Evolutionary conservation across 805 yeast genomes (phyloP).

Genomic region (Kluyveromyces siamensis): DNA sequence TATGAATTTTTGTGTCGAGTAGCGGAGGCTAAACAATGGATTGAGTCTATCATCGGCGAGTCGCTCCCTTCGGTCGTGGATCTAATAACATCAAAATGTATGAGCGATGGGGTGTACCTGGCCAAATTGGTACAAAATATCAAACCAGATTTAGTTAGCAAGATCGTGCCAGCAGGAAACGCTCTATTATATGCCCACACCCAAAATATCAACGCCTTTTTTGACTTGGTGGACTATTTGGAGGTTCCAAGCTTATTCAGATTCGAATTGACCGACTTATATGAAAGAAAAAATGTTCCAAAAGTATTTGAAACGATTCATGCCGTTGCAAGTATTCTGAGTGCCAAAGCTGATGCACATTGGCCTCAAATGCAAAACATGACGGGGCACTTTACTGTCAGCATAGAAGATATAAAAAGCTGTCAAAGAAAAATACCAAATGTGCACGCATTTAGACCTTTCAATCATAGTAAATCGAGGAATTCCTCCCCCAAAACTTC

Average conservation of each 20-base stretch:
- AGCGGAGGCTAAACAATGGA: constrained; percentile 75
- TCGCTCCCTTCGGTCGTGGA: constrained; percentile 47
- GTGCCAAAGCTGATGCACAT: constrained; percentile 39
- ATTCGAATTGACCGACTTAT: constrained; percentile 87
- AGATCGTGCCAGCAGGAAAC: constrained; percentile 46
- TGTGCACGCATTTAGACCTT: constrained; percentile 66
- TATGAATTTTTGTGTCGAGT: constrained; percentile 78
- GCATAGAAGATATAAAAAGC: constrained; percentile 55
- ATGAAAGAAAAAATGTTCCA: constrained; percentile 86
- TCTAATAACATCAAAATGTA: constrained; percentile 44
- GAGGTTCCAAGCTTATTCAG: constrained; percentile 80
- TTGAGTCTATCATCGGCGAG: constrained; percentile 53
- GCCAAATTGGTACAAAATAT: constrained; percentile 71
- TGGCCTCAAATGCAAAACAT: constrained; percentile 56
- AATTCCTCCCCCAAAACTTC: background rate
- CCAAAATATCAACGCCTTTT: constrained; percentile 82
- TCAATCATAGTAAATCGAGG: constrained; percentile 22
- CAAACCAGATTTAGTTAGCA: constrained; percentile 52
- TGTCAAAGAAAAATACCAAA: constrained; percentile 59
- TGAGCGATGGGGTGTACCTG: constrained; percentile 77
- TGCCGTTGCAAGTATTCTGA: constrained; percentile 71
- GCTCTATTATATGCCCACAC: constrained; percentile 82
- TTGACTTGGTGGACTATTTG: constrained; percentile 56
- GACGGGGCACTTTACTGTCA: constrained; percentile 49
- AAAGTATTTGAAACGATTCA: constrained; percentile 90